Evolutionary conservation across 768 basidiomycete species (phyloP).

Genomic region (Amanita inopinata): DNA sequence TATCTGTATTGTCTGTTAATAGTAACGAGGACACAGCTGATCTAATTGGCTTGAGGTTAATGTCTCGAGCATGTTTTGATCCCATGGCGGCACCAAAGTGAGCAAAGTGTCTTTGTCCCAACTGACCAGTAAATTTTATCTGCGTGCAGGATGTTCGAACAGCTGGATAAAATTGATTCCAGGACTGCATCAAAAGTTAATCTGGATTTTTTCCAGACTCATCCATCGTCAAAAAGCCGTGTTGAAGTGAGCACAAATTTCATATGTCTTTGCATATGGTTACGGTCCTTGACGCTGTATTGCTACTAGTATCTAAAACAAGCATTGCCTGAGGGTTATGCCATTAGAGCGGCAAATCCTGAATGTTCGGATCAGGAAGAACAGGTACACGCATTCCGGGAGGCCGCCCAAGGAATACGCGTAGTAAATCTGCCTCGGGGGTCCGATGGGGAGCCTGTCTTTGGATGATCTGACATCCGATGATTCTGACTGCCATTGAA

Average conservation of each 20-base stretch:
- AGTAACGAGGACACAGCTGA: constrained; percentile 46
- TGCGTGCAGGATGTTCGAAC: constrained; percentile 52
- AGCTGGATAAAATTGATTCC: constrained; percentile 51
- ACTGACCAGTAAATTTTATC: neutral
- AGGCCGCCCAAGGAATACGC: constrained; percentile 10
- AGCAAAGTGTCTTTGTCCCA: constrained; percentile 14
- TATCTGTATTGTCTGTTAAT: neutral
- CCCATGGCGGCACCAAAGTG: constrained; percentile 69
- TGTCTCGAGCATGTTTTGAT: constrained; percentile 81
- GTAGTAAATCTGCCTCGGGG: neutral
- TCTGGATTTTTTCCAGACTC: constrained; percentile 65
- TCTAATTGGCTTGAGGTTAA: constrained; percentile 71
- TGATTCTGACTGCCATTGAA: no score
- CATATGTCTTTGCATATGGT: neutral
- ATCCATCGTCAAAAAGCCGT: constrained; percentile 66
- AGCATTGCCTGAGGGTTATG: constrained; percentile 47
- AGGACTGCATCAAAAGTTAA: constrained; percentile 17
- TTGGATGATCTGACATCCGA: no score
- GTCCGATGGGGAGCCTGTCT: neutral
- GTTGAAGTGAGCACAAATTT: constrained; percentile 43
- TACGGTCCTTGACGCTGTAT: neutral
- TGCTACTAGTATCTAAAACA: constrained; percentile 37
- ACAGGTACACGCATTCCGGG: constrained; percentile 23
- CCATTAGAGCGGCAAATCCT: constrained; percentile 44
- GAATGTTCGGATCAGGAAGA: constrained; percentile 38